Percentiles rank a stretch among this genome's conserved stretches.
Evolutionary conservation across 1,284 basidiomycete genomes (phyloP).

Genomic region (Leccinum pallidistipes): DNA sequence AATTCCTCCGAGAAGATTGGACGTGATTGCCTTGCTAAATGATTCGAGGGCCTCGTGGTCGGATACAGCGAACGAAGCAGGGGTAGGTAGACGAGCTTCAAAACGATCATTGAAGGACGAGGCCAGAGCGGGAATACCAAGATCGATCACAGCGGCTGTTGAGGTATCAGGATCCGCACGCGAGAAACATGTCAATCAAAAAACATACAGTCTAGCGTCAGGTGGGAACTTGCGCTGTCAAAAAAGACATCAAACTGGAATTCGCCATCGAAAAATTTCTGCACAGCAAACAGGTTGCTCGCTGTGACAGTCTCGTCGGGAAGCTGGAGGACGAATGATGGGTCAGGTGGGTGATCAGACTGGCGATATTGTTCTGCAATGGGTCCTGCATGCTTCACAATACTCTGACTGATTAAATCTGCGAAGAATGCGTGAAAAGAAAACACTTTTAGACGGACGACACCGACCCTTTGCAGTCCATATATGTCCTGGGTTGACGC

Average conservation of each 20-base stretch:
- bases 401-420: conserved; percentile 69
- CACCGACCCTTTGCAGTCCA: conserved; percentile 83
- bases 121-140: conserved; percentile 68
- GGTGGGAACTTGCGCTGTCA: conserved; percentile 66
- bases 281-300: conserved; percentile 83
- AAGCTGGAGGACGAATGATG: conserved; percentile 76
- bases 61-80: conserved; percentile 50
- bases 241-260: conserved; percentile 89
- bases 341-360: conserved; percentile 60
- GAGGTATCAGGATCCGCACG: conserved; percentile 11
- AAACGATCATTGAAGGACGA: conserved; percentile 70
- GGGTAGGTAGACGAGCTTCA: conserved; percentile 64
- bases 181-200: conserved; percentile 1
- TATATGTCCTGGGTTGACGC: conserved; percentile 61
- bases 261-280: conserved; percentile 80
- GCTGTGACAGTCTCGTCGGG: conserved; percentile 70
- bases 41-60: conserved; percentile 52
- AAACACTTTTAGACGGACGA: not conserved
- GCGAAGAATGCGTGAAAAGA: conserved; percentile 6
- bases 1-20: conserved; percentile 88
- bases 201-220: conserved; percentile 60
- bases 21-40: conserved; percentile 87
- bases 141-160: conserved; percentile 57
- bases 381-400: conserved; percentile 60
- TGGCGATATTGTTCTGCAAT: conserved; percentile 58